Base-by-base conservation (phyloP, 805 yeast genomes). In the Kodamaea laetipori region DNA sequence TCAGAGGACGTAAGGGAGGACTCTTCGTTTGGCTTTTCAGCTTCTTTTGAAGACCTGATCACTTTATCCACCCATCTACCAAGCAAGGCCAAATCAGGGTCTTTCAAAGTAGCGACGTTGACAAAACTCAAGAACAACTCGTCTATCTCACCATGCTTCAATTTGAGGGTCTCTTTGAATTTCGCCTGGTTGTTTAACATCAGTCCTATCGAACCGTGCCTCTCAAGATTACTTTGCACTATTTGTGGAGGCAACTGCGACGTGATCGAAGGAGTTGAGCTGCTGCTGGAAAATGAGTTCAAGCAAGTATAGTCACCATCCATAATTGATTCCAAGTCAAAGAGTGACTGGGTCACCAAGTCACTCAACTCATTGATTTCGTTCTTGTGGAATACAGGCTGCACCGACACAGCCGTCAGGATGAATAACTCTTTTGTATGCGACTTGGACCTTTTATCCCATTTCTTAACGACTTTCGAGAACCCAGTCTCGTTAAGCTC, bases 361-460 rank as follows among this genome's bases (percentile, higher is more conserved):
- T 94, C 99, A 58, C 90, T 85, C 54, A 94, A 73, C 51, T 81
- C 82, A 35, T 94, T 84, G 40, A 92, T 85, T 55, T 87, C 92
- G 50, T 86, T 84, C 49, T 95, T 80, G 57, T 94, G 95, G 67
- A 94, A 94, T 9, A 92, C 95, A 0, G 99, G 98, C 64, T 94
- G 99, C 4, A 94, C 96, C 48, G 88, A 89, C 10, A 94, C 96
- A 0, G 97, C 97, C 0, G 97, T 85, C 23, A 89, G 82, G 38
- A 94, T 74, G 60, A 90, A 94, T 40, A 94, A 73, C 60, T 94
- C 99, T 58, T 90, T 90, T 5, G 97, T 90, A 53, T 88, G 95
- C 2, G 96, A 87, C 57, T 92, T 90, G 16, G 97, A 89, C 49
- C 97, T 74, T 65, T 94, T 94, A 66, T 94, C 99, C 99, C 99